A percentile compares a stretch with the other conserved stretches of the same genome.
Conservation (phyloP, 768 basidiomycete genomes). For the Lentinus brumalis region DNA sequence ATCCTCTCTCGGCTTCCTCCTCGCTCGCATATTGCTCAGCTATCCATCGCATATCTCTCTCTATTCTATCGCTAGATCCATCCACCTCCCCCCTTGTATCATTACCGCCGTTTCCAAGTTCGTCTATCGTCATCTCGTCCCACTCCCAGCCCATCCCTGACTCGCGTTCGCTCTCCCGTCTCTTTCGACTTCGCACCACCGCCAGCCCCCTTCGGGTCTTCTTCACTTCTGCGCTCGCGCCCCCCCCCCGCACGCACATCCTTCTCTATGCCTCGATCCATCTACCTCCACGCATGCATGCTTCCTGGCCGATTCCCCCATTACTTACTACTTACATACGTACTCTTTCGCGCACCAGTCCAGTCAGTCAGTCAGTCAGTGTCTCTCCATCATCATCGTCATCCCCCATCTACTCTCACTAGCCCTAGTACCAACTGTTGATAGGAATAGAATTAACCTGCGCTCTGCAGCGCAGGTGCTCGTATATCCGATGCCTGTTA, state of each 20-base stretch:
- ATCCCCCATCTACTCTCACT: too few species aligned
- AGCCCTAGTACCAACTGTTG: background rate
- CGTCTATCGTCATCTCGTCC: background rate
- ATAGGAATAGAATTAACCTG: slow-evolving; percentile 23
- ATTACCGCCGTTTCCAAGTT: slow-evolving; percentile 12
- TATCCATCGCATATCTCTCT: slow-evolving; percentile 5
- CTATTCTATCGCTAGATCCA: slow-evolving; percentile 5
- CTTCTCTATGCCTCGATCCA: background rate
- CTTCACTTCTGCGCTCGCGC: background rate
- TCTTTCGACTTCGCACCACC: background rate
- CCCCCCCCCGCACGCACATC: background rate
- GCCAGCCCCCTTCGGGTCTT: background rate
- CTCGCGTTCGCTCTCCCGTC: background rate
- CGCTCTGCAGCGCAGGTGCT: slow-evolving; percentile 18
- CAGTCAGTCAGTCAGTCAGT: background rate
- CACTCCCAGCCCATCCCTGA: background rate
- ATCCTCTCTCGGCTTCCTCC: too few species aligned
- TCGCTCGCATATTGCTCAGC: background rate
- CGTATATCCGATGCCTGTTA: slow-evolving; percentile 23
- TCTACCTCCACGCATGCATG: background rate
- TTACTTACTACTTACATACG: background rate
- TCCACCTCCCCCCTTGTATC: slow-evolving; percentile 12
- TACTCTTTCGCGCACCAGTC: background rate
- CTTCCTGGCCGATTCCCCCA: background rate
- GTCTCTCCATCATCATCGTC: background rate